These are phyloP conservation scores for Arthrinium phaeospermum DNA, from an alignment of 2,329 filamentous ascomycete genomes.

Conservation along the genomic window DNA sequence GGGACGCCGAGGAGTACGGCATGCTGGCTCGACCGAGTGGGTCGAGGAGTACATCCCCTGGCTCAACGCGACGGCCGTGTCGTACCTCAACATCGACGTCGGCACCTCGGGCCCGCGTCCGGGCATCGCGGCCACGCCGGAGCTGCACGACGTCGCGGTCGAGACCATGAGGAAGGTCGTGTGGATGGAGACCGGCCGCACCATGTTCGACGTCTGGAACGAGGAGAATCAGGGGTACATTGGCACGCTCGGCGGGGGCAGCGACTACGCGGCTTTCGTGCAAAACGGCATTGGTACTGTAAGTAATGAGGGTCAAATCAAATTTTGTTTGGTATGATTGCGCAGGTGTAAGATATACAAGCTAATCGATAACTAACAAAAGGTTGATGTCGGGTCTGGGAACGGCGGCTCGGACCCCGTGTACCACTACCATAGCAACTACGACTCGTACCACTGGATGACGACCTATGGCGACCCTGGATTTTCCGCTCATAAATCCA, in stretches of 20 bases:
- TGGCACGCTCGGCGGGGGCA: conserved; percentile 66
- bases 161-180: conserved; percentile 66
- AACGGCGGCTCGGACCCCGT: conserved; percentile 55
- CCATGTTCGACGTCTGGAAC: conserved; percentile 49
- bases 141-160: conserved; percentile 69
- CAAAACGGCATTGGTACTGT: conserved; percentile 54
- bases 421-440: conserved; percentile 84
- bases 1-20: conserved; percentile 80
- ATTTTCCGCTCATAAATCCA: conserved; percentile 64
- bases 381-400: conserved; percentile 64
- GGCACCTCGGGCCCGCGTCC: conserved; percentile 65
- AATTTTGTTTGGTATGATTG: conserved; percentile 27
- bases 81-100: conserved; percentile 84
- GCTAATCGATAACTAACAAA: conserved; percentile 28
- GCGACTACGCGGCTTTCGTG: conserved; percentile 72
- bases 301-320: conserved; percentile 30
- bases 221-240: conserved; percentile 53
- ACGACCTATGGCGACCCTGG: conserved; percentile 73
- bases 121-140: conserved; percentile 64
- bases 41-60: conserved; percentile 83
- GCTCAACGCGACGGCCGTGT: conserved; percentile 72
- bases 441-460: conserved; percentile 88
- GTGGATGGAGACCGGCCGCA: conserved; percentile 57
- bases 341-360: neutral
- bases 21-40: conserved; percentile 85